phyloP scores from a whole-genome alignment of 2,329 filamentous ascomycete genomes.

The Sordariomycetes sp. region DNA sequence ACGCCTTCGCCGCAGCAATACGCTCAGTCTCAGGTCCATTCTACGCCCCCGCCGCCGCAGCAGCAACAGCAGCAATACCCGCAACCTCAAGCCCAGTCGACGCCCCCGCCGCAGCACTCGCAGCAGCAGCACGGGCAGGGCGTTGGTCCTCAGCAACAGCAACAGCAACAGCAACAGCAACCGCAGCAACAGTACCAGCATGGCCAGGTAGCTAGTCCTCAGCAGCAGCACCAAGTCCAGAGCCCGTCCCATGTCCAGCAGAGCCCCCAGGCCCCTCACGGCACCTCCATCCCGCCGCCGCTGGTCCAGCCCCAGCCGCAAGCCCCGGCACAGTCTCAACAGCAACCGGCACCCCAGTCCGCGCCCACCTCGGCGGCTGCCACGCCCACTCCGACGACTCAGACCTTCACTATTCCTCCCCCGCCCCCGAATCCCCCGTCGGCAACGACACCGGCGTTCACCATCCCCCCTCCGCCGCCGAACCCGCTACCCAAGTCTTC shows the following conservation, averaged over 20 bases:
- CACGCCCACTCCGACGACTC: background rate
- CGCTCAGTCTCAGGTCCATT: background rate
- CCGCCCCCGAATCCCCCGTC: background rate
- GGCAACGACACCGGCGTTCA: background rate
- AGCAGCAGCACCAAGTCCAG: background rate
- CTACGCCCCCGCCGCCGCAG: background rate
- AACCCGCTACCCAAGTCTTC: background rate
- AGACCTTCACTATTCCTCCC: background rate
- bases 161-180: background rate
- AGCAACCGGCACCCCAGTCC: background rate
- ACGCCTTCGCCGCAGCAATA: background rate
- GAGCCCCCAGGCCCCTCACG: background rate
- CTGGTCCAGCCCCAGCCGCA: background rate
- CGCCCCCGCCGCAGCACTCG: background rate
- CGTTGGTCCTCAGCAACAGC: background rate
- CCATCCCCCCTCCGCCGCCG: background rate
- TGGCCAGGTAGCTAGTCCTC: too few species aligned
- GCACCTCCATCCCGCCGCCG: background rate
- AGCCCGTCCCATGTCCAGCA: background rate
- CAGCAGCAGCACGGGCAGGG: background rate
- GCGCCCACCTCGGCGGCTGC: background rate
- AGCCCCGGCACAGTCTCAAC: background rate
- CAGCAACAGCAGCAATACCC: background rate
- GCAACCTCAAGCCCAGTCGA: background rate
- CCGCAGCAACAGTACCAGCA: background rate